Percentiles rank a stretch among this genome's conserved stretches.
Evolutionary conservation across 352 stramenopile species (phyloP).

Genomic region (Halophytophthora polymorphica): DNA sequence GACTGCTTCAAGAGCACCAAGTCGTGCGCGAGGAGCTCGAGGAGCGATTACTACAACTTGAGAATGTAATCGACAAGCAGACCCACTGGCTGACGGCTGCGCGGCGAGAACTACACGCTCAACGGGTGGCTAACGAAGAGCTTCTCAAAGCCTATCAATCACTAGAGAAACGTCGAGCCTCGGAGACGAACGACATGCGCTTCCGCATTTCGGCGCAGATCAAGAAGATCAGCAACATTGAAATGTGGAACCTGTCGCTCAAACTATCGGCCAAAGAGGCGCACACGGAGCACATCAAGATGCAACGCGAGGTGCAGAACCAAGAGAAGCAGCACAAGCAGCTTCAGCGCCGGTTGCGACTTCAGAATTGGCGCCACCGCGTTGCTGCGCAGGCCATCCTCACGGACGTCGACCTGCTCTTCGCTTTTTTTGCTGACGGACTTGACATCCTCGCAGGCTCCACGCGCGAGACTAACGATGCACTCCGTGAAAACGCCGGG

Average conservation of each 20-base stretch:
- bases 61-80: conserved; percentile 41
- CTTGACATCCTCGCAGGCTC: conserved; percentile 52
- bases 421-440: conserved; percentile 66
- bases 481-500: conserved; percentile 50
- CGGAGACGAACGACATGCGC: conserved; percentile 77
- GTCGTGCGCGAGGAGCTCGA: conserved; percentile 40
- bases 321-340: conserved; percentile 57
- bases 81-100: conserved; percentile 68
- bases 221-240: conserved; percentile 64
- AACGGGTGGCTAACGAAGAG: conserved; percentile 70
- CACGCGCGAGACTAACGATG: conserved; percentile 41
- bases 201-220: conserved; percentile 70
- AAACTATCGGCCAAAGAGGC: conserved; percentile 67
- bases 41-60: conserved; percentile 20
- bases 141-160: conserved; percentile 57
- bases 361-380: conserved; percentile 73
- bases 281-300: conserved; percentile 43
- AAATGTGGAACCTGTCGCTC: conserved; percentile 82
- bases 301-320: conserved; percentile 37
- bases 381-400: conserved; percentile 62
- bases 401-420: conserved; percentile 61
- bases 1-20: conserved; percentile 43
- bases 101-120: conserved; percentile 57
- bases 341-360: conserved; percentile 54
- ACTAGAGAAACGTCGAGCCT: conserved; percentile 65